phyloP scores from a whole-genome alignment of 2,329 filamentous ascomycete species.

The Cadophora sp. region DNA sequence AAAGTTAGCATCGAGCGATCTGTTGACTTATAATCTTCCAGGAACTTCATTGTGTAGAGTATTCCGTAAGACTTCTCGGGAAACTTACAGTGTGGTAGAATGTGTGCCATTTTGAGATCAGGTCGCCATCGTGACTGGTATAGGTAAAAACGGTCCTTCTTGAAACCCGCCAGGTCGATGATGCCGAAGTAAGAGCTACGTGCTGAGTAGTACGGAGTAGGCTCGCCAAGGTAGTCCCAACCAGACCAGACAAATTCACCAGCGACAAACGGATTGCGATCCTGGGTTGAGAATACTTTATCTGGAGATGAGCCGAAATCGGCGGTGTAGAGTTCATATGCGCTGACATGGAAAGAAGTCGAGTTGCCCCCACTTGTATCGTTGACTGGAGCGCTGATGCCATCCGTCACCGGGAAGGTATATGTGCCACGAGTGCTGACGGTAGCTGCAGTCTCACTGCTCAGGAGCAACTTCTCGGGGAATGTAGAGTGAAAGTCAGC shows the following conservation, averaged over 20 bases:
- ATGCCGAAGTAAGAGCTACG: conserved; percentile 63
- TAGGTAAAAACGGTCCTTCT: conserved; percentile 61
- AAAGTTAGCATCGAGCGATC: too few relatives aligned
- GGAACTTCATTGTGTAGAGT: too few relatives aligned
- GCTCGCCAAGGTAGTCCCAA: conserved; percentile 58
- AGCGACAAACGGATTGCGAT: conserved; percentile 55
- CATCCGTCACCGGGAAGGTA: conserved; percentile 56
- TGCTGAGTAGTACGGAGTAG: conserved; percentile 54
- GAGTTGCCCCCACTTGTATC: conserved; percentile 50
- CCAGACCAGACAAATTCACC: conserved; percentile 62
- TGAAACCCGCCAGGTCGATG: conserved; percentile 62
- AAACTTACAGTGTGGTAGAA: conserved; percentile 57
- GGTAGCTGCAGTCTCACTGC: conserved; percentile 52
- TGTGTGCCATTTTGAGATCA: conserved; percentile 55
- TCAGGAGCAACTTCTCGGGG: conserved; percentile 55
- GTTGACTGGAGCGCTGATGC: conserved; percentile 46
- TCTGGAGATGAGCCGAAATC: conserved; percentile 57
- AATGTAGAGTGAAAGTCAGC: conserved; percentile 52
- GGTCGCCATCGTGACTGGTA: conserved; percentile 62
- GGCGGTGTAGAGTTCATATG: conserved; percentile 59
- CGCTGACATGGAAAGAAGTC: conserved; percentile 48
- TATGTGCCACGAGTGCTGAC: conserved; percentile 59
- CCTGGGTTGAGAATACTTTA: conserved; percentile 58
- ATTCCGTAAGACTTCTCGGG: too few relatives aligned
- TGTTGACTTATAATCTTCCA: too few relatives aligned